Conservation (phyloP, 2,329 filamentous ascomycete genomes). For the Fusarium sp. region DNA sequence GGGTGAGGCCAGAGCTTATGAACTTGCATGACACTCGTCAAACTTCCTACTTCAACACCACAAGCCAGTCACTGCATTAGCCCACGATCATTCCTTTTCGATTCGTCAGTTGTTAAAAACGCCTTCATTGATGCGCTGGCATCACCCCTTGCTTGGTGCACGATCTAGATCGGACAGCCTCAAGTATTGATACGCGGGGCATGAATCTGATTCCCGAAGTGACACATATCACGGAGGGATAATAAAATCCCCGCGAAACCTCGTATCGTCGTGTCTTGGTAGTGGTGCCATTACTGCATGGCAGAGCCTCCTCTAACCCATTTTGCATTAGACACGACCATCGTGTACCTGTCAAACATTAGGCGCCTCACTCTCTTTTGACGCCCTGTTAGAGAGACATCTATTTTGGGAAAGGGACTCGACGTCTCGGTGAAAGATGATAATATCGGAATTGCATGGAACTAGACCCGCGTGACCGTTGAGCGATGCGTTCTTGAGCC, state of each 20-base stretch:
- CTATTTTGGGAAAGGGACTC: constrained; percentile 2
- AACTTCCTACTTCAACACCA: constrained; percentile 12
- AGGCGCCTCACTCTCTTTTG: constrained; percentile 30
- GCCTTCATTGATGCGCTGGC: constrained; percentile 17
- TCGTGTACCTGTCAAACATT: constrained; percentile 15
- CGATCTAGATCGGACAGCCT: constrained; percentile 18
- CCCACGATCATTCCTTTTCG: not conserved
- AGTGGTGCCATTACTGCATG: constrained; percentile 31
- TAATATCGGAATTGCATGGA: not conserved
- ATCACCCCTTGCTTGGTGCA: constrained; percentile 3
- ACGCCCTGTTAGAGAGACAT: constrained; percentile 24
- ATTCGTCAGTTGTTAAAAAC: constrained; percentile 12
- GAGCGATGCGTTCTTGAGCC: not conserved
- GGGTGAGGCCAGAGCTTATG: constrained; percentile 29
- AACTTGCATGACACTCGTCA: constrained; percentile 4
- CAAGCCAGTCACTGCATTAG: constrained; percentile 11
- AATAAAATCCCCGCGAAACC: constrained; percentile 1
- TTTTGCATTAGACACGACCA: constrained; percentile 34
- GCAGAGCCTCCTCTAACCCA: constrained; percentile 40
- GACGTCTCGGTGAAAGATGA: not conserved
- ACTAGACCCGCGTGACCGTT: constrained; percentile 4
- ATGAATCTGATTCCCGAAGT: not conserved
- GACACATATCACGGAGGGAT: not conserved
- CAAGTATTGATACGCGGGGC: not conserved
- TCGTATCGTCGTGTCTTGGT: constrained; percentile 5